Base-by-base conservation (phyloP, 768 basidiomycete genomes). In the Suillus cothurnatus region DNA sequence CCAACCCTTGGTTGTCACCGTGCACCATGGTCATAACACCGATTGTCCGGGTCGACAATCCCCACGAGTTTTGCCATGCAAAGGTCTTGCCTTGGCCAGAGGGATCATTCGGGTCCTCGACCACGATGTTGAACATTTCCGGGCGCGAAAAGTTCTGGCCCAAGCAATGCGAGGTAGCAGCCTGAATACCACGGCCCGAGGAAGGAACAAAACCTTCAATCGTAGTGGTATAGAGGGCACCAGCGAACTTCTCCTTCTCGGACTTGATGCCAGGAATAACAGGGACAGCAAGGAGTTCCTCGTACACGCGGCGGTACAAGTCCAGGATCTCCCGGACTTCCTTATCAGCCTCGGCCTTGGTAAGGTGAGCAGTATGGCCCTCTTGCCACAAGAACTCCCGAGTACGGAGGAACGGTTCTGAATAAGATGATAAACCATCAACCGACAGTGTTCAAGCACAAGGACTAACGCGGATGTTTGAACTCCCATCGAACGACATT, bases 341-440 rank as follows among this genome's bases (percentile, higher is more conserved):
- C 60, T 79, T 81, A 72, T 94, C 97, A 31, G 97, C 97, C 77
- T 98, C 97, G 4, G 81, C 74, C 78, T 96, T 92, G 69, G 91
- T 93, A 52, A 96, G 84, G 78, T 91, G 88, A 4, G 97, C 97
- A 11, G 97, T 99, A 81, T 99, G 97, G 43, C 97, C 97, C 79
- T 99, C 97, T 81, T 99, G 97, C 97, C 97, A 99, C n/a, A 99
- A 83, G 85, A 98, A 99, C 81, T 99, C 97, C 75, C 97, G 93
- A 2, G 97, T 99, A 63, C 97, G 95, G 43, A 99, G 86, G 92
- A 99, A 99, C 9, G 97, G 97, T 77, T 99, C 92, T 93, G 74
- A 41, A 61, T 6, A 14, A 2, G n/a, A 19, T 39, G 1, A 34
- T 17, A 55, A 39, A 23, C 61, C 9, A 71, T 66, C 17, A 3